Percentiles rank a stretch among this genome's conserved stretches.
phyloP scores from a whole-genome alignment of 2,329 filamentous ascomycete species.

The Pseudocercospora ulei region DNA sequence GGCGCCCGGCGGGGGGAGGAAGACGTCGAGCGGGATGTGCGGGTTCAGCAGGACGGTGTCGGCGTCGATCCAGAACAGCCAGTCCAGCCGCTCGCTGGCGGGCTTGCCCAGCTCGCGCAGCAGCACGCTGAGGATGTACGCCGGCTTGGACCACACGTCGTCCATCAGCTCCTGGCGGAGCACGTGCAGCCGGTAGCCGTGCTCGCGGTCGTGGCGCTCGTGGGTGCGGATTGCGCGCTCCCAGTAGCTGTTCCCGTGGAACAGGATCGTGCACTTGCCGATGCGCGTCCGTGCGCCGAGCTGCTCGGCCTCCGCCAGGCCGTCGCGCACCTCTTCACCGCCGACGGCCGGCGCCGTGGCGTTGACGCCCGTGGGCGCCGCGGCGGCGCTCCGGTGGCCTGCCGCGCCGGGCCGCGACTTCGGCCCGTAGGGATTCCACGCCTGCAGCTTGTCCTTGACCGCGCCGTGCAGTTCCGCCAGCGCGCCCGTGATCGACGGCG shows the following conservation, averaged over 20 bases:
- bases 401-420: constrained; percentile 2
- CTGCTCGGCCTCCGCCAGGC: constrained; percentile 25
- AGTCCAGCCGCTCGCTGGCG: constrained; percentile 35
- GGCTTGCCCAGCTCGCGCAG: constrained; percentile 36
- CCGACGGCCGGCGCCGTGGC: background rate
- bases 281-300: constrained; percentile 32
- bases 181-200: constrained; percentile 39
- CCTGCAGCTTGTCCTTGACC: constrained; percentile 30
- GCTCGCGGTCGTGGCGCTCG: constrained; percentile 35
- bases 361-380: constrained; percentile 5
- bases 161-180: constrained; percentile 38
- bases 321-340: constrained; percentile 26
- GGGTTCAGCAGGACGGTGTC: constrained; percentile 41
- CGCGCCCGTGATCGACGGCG: constrained; percentile 30
- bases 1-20: constrained; percentile 33
- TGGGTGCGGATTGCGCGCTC: constrained; percentile 39
- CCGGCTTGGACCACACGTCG: constrained; percentile 41
- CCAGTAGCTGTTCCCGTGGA: constrained; percentile 36
- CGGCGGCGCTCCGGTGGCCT: background rate
- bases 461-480: constrained; percentile 31
- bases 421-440: constrained; percentile 27
- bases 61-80: constrained; percentile 41
- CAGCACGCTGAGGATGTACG: constrained; percentile 38
- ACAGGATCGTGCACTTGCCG: constrained; percentile 37
- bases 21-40: constrained; percentile 36